Percentiles rank a stretch among this genome's conserved stretches.
Evolutionary conservation across 257 asterid genomes (phyloP).

Genomic region (Penstemon eatonii): DNA sequence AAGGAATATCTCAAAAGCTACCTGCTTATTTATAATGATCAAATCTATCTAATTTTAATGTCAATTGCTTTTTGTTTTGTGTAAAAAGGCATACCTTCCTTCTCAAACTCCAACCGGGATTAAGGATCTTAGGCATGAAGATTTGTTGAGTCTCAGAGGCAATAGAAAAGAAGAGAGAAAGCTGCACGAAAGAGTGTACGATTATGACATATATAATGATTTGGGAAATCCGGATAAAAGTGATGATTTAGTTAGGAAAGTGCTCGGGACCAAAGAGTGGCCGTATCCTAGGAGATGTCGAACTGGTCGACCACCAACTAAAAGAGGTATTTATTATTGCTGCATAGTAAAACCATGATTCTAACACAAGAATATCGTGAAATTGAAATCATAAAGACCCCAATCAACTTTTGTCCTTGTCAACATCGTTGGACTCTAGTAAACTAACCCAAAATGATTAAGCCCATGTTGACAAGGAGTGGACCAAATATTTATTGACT

Average conservation of each 20-base stretch:
- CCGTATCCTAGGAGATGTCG: slow-evolving; percentile 95
- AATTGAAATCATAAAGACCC: too few species aligned
- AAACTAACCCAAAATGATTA: too few species aligned
- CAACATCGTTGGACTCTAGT: too few species aligned
- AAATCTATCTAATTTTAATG: too few species aligned
- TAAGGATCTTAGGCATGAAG: slow-evolving; percentile 68
- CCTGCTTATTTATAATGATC: too few species aligned
- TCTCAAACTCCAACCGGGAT: slow-evolving; percentile 84
- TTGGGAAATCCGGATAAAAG: slow-evolving; percentile 82
- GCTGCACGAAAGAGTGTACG: slow-evolving; percentile 74
- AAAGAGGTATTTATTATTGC: slow-evolving; percentile 42
- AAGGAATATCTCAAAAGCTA: not conserved
- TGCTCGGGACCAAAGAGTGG: slow-evolving; percentile 59
- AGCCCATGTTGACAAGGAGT: too few species aligned
- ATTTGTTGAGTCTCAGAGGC: slow-evolving; percentile 69
- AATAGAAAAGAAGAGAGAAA: slow-evolving; percentile 70
- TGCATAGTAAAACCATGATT: too few species aligned
- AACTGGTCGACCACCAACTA: slow-evolving; percentile 68
- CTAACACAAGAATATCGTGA: too few species aligned
- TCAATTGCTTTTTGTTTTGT: not conserved
- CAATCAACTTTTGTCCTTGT: too few species aligned
- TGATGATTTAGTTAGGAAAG: slow-evolving; percentile 58
- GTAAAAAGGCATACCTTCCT: slow-evolving; percentile 70
- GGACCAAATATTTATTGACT: too few species aligned
- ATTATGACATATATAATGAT: slow-evolving; percentile 80